Evolutionary conservation across 768 basidiomycete species (phyloP).

Genomic region (Tylopilus felleus): DNA sequence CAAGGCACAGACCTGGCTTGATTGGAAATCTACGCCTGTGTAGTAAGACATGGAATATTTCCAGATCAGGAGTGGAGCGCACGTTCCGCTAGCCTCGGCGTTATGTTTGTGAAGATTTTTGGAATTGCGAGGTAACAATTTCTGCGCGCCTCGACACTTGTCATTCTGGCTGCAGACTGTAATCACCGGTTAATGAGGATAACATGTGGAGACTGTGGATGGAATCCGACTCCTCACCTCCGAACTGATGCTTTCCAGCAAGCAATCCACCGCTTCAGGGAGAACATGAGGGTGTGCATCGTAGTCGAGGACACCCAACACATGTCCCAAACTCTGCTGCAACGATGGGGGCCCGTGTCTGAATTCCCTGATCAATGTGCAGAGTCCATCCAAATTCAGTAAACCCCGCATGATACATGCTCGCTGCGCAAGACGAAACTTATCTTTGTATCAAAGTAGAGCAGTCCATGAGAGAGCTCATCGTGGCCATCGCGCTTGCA

Average conservation of each 20-base stretch:
- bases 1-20: constrained; percentile 44
- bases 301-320: constrained; percentile 71
- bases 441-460: constrained; percentile 67
- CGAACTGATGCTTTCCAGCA: constrained; percentile 57
- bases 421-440: constrained; percentile 36
- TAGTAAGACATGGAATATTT: constrained; percentile 9
- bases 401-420: constrained; percentile 10
- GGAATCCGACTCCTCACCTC: constrained; percentile 40
- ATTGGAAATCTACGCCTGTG: constrained; percentile 43
- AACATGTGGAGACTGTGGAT: constrained; percentile 22
- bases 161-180: constrained; percentile 35
- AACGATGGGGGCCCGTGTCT: constrained; percentile 45
- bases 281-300: constrained; percentile 51
- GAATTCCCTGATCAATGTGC: constrained; percentile 67
- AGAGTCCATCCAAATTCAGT: constrained; percentile 17
- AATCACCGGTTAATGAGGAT: constrained; percentile 18
- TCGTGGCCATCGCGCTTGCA: constrained; percentile 61
- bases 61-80: constrained; percentile 25
- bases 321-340: constrained; percentile 71
- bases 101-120: constrained; percentile 45
- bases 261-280: constrained; percentile 49
- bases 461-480: constrained; percentile 69
- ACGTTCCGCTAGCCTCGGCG: constrained; percentile 45
- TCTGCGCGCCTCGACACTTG: constrained; percentile 57
- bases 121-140: constrained; percentile 49